A percentile compares a stretch with the other conserved stretches of the same genome.
Evolutionary conservation across 2,329 filamentous ascomycete genomes (phyloP).

Genomic region (Paraconiothyrium brasiliense): DNA sequence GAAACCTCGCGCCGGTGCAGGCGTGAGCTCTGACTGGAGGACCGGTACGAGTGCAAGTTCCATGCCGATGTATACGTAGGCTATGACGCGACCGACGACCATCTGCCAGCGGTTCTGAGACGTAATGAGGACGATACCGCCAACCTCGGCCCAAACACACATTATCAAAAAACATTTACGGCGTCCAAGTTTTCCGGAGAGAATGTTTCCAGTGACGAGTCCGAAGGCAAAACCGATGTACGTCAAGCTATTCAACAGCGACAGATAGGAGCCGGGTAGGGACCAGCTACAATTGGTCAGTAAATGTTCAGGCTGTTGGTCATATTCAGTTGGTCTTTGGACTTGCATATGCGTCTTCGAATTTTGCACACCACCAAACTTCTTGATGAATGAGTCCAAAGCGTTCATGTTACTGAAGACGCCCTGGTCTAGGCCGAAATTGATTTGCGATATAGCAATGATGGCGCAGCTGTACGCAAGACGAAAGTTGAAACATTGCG

Average conservation of each 20-base stretch:
- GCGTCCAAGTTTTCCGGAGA: conserved; percentile 15
- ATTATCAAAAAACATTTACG: conserved; percentile 13
- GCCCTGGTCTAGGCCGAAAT: conserved; percentile 19
- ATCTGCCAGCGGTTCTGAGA: conserved; percentile 17
- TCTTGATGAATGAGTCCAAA: conserved; percentile 12
- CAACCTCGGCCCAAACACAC: conserved; percentile 17
- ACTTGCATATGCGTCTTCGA: neutral
- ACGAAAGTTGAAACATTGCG: conserved; percentile 14
- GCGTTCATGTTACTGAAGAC: conserved; percentile 19
- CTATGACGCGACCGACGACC: conserved; percentile 22
- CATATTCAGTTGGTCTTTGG: neutral
- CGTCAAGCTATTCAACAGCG: conserved; percentile 17
- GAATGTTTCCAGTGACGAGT: conserved; percentile 16
- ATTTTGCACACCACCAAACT: conserved; percentile 13
- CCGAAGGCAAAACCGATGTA: conserved; percentile 17
- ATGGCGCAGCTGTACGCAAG: conserved; percentile 15
- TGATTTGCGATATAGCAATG: conserved; percentile 20
- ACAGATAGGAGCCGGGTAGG: conserved; percentile 13
- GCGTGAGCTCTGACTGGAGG: conserved; percentile 27
- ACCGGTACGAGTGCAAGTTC: conserved; percentile 29
- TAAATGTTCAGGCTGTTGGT: neutral
- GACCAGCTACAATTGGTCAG: neutral
- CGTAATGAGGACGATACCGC: conserved; percentile 24
- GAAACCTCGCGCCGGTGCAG: conserved; percentile 21
- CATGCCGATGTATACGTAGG: conserved; percentile 28